Percentiles rank a stretch among this genome's conserved stretches.
These are phyloP conservation scores for Amorphotheca resinae DNA, from an alignment of 495 filamentous ascomycete species.

Conservation along the genomic window DNA sequence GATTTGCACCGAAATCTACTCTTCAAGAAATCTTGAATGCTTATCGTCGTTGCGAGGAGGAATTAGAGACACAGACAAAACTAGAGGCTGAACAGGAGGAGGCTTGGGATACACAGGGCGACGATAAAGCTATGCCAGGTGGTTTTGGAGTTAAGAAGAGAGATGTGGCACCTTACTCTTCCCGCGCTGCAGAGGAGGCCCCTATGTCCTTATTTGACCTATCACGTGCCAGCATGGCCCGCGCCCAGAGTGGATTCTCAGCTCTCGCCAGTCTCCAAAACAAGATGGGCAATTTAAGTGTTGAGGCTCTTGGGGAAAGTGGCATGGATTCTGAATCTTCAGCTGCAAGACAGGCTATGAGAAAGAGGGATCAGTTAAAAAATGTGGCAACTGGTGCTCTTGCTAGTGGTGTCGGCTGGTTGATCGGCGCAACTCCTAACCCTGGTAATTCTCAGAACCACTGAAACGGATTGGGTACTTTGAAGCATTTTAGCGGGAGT, in stretches of 20 bases:
- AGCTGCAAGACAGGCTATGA: constrained; percentile 20
- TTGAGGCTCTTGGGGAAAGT: constrained; percentile 1
- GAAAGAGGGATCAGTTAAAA: constrained; percentile 74
- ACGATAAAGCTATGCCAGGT: constrained; percentile 50
- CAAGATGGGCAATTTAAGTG: constrained; percentile 7
- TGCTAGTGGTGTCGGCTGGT: constrained; percentile 76
- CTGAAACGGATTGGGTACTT: background rate
- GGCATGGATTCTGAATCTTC: background rate
- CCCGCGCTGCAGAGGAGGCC: constrained; percentile 47
- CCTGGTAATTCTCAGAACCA: background rate
- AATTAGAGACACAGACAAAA: constrained; percentile 54
- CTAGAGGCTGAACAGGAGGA: constrained; percentile 64
- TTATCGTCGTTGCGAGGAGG: constrained; percentile 82
- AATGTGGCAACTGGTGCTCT: constrained; percentile 60
- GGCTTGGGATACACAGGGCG: constrained; percentile 56
- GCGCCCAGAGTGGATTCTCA: constrained; percentile 45
- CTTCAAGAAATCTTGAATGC: constrained; percentile 74
- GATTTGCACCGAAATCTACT: constrained; percentile 64
- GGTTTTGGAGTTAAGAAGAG: constrained; percentile 36
- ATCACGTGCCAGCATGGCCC: constrained; percentile 62
- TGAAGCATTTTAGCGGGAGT: constrained; percentile 10
- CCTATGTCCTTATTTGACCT: constrained; percentile 94
- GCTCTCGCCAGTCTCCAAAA: constrained; percentile 27
- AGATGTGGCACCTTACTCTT: constrained; percentile 21
- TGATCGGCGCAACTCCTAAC: constrained; percentile 55